Percentiles rank a stretch among this genome's conserved stretches.
These are phyloP conservation scores for Sambucus nigra DNA, from an alignment of 129 eudicot genomes.

Conservation along the genomic window DNA sequence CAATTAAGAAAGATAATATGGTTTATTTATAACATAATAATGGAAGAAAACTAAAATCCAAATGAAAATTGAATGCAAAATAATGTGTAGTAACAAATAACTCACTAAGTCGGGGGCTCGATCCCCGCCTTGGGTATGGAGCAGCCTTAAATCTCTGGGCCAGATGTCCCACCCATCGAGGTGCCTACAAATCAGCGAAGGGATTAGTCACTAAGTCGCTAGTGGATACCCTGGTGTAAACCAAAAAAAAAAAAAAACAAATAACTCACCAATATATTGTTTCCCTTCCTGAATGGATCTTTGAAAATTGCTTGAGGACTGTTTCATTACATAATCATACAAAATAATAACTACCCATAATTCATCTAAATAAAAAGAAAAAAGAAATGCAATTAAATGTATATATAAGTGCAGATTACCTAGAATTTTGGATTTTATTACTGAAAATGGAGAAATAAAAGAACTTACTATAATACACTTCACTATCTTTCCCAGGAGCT, in stretches of 20 bases:
- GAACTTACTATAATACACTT: conserved; percentile 87
- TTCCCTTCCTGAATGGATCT: conserved; percentile 96
- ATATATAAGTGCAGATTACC: no score
- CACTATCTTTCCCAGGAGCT: conserved; percentile 93
- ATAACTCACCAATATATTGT: conserved; percentile 60
- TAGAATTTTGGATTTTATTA: background rate
- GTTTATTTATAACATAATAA: background rate
- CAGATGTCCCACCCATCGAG: no score
- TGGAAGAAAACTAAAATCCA: background rate
- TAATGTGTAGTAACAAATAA: no score
- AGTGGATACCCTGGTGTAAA: no score
- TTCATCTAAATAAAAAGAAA: background rate
- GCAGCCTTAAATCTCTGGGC: no score
- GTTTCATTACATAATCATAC: conserved; percentile 18
- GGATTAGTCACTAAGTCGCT: no score
- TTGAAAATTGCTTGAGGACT: conserved; percentile 96
- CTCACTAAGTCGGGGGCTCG: no score
- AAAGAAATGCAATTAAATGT: background rate
- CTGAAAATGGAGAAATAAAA: background rate
- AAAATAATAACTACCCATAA: background rate
- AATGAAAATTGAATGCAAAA: no score
- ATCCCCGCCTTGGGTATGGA: no score
- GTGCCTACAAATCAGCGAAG: no score
- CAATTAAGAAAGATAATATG: background rate
- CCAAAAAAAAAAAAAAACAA: no score